Conservation (phyloP, 176 grass and related monocot genomes). For the Avena sativa region DNA sequence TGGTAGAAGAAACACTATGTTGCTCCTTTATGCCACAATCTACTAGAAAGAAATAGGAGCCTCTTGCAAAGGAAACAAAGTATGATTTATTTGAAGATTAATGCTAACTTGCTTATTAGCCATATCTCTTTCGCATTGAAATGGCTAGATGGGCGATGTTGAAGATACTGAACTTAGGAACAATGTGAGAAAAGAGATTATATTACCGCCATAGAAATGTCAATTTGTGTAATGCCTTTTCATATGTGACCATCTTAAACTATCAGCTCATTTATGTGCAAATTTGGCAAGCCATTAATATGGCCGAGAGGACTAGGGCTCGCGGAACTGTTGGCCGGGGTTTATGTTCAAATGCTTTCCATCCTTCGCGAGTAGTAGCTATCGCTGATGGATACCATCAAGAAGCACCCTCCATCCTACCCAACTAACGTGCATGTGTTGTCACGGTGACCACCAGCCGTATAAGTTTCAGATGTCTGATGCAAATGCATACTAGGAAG, state of each 20-base stretch:
- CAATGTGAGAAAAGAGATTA: slow-evolving; percentile 76
- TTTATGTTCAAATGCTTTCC: too few species aligned
- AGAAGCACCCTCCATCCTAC: too few species aligned
- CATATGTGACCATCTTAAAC: slow-evolving; percentile 23
- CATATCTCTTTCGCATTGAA: not conserved
- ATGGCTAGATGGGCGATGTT: slow-evolving; percentile 66
- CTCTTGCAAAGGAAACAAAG: not conserved
- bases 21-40: not conserved
- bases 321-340: slow-evolving; percentile 62
- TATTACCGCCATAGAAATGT: not conserved
- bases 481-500: not conserved
- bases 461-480: not conserved
- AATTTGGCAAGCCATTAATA: slow-evolving; percentile 85
- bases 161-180: slow-evolving; percentile 76
- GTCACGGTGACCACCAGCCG: too few species aligned
- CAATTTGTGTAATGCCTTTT: not conserved
- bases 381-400: too few species aligned
- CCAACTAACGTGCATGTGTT: too few species aligned
- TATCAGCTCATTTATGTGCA: slow-evolving; percentile 33
- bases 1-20: not conserved
- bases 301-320: slow-evolving; percentile 66
- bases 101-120: not conserved
- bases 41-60: not conserved
- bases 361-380: too few species aligned
- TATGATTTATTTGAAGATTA: not conserved